Evolutionary conservation across 2,329 filamentous ascomycete species (phyloP).

Genomic region (Colletotrichum sp.): DNA sequence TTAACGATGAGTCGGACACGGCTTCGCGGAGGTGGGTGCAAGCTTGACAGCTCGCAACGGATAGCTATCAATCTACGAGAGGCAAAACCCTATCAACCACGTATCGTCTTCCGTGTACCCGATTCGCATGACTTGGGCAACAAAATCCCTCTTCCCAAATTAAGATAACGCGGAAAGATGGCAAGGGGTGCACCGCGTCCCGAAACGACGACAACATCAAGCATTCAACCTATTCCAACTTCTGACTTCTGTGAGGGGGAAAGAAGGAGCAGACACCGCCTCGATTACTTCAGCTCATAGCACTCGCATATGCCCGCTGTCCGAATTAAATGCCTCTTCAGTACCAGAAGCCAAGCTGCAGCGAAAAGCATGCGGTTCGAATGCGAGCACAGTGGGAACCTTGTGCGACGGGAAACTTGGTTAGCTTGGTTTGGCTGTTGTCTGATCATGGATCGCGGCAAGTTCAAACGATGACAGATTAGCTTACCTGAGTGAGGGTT

Average conservation of each 20-base stretch:
- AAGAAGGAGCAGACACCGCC: neutral
- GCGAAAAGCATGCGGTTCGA: neutral
- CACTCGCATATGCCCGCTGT: neutral
- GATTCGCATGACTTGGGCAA: neutral
- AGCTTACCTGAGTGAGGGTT: constrained; percentile 3
- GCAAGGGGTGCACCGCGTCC: neutral
- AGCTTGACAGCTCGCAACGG: neutral
- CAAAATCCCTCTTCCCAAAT: neutral
- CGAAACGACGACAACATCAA: neutral
- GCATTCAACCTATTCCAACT: neutral
- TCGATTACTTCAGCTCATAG: neutral
- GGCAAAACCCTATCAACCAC: neutral
- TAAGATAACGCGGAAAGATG: neutral
- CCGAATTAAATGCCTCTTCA: constrained; percentile 1
- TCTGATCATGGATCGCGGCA: constrained; percentile 4
- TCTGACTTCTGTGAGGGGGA: neutral
- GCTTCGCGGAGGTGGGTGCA: neutral
- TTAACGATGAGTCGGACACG: neutral
- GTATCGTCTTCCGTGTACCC: neutral
- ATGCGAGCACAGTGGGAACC: neutral
- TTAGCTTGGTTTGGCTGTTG: neutral
- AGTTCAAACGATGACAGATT: constrained; percentile 17
- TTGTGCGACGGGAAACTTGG: neutral
- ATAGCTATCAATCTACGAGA: neutral
- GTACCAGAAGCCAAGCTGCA: neutral